A percentile compares a stretch with the other conserved stretches of the same genome.
These are phyloP conservation scores for Euphorbia lathyris DNA, from an alignment of 345 rosid species.

Conservation along the genomic window DNA sequence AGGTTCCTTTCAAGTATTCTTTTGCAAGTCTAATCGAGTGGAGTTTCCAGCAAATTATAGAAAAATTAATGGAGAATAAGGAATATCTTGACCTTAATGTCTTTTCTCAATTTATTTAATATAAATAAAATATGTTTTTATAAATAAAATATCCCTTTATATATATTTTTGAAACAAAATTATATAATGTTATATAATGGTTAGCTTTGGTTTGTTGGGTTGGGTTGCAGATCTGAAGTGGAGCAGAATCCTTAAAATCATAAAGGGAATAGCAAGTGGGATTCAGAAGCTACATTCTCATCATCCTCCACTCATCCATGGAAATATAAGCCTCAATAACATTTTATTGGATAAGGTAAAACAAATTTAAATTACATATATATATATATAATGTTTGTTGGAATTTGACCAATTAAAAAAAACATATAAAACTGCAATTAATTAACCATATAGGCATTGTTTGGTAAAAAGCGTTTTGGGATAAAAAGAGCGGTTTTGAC, in stretches of 20 bases:
- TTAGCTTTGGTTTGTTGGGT: neutral
- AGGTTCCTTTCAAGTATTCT: too few species aligned
- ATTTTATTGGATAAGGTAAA: constrained; percentile 17
- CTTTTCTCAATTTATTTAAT: neutral
- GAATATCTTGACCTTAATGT: neutral
- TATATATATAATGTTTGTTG: neutral
- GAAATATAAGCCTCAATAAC: constrained; percentile 16
- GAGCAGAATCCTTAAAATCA: constrained; percentile 7
- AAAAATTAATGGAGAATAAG: neutral
- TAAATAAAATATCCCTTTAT: too few species aligned
- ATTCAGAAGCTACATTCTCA: constrained; percentile 2
- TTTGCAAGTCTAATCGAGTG: too few species aligned
- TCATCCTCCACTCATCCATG: constrained; percentile 11
- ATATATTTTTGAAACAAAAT: too few species aligned
- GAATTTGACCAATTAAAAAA: neutral
- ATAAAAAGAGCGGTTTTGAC: too few species aligned
- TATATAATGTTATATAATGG: neutral
- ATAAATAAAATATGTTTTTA: too few species aligned
- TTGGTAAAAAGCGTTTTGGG: too few species aligned
- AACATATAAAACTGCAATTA: neutral
- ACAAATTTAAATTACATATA: neutral
- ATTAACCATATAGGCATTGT: too few species aligned
- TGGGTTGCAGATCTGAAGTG: neutral
- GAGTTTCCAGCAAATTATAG: too few species aligned
- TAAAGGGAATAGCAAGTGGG: constrained; percentile 4